A percentile compares a stretch with the other conserved stretches of the same genome.
Evolutionary conservation across 2,329 filamentous ascomycete genomes (phyloP).

Genomic region (Coccinonectria pachysandricola): DNA sequence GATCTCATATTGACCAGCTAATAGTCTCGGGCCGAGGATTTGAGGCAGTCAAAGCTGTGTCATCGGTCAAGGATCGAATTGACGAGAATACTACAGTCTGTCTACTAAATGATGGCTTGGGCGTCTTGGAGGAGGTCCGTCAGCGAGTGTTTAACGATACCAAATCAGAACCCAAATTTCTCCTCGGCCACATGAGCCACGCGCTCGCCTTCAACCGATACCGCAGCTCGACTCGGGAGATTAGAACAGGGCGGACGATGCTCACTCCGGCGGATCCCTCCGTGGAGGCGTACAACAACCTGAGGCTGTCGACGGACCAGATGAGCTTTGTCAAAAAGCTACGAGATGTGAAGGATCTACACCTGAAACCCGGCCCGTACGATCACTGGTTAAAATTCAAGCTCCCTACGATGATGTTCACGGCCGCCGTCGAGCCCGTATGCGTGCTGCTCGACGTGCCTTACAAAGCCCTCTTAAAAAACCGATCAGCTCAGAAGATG

Average conservation of each 20-base stretch:
- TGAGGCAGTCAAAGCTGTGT: slow-evolving; percentile 45
- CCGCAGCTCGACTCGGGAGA: slow-evolving; percentile 28
- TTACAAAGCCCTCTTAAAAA: slow-evolving; percentile 62
- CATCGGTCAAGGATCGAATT: slow-evolving; percentile 54
- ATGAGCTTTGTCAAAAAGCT: slow-evolving; percentile 15
- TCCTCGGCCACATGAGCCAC: slow-evolving; percentile 55
- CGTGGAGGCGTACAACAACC: slow-evolving; percentile 6
- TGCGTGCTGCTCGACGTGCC: slow-evolving; percentile 68
- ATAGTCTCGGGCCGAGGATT: slow-evolving; percentile 54
- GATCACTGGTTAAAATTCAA: slow-evolving; percentile 56
- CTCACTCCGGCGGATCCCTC: slow-evolving; percentile 18
- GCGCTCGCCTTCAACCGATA: slow-evolving; percentile 32
- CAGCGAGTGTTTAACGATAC: slow-evolving; percentile 58
- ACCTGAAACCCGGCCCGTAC: slow-evolving; percentile 14
- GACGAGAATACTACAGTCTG: slow-evolving; percentile 59
- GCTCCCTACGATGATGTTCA: slow-evolving; percentile 67
- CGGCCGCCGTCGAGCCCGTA: slow-evolving; percentile 68
- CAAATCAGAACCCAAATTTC: slow-evolving; percentile 58
- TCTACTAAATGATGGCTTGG: slow-evolving; percentile 73
- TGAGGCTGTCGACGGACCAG: slow-evolving; percentile 10
- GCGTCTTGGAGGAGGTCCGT: slow-evolving; percentile 70
- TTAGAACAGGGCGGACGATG: slow-evolving; percentile 21
- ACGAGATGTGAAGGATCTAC: slow-evolving; percentile 11
- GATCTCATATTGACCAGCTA: slow-evolving; percentile 56
- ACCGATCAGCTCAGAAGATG: slow-evolving; percentile 52